Evolutionary conservation across 108 stramenopile genomes (phyloP).

Genomic region (Nitzschia palea): DNA sequence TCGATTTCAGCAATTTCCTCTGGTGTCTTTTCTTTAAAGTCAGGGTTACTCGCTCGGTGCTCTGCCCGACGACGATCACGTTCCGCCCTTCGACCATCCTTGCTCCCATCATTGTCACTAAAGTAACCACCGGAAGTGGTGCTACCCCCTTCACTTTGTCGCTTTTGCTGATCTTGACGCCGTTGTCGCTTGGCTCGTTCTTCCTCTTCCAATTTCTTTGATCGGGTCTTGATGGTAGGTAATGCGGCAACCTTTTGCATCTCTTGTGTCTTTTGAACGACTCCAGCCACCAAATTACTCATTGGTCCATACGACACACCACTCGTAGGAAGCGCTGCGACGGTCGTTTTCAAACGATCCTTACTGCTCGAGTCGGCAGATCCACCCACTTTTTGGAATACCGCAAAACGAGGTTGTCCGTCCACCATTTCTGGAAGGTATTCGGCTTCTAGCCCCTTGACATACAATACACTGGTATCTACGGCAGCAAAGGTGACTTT

Average conservation of each 20-base stretch:
- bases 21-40: slow-evolving; percentile 73
- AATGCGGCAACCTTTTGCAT: slow-evolving; percentile 56
- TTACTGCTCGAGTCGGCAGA: slow-evolving; percentile 47
- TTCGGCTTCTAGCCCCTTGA: slow-evolving; percentile 74
- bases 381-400: slow-evolving; percentile 80
- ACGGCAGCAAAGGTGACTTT: slow-evolving; percentile 77
- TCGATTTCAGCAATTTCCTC: slow-evolving; percentile 88
- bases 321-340: slow-evolving; percentile 41
- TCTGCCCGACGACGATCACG: slow-evolving; percentile 80
- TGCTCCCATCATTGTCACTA: slow-evolving; percentile 68
- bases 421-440: slow-evolving; percentile 67
- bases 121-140: slow-evolving; percentile 23
- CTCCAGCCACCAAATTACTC: slow-evolving; percentile 57
- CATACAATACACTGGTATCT: slow-evolving; percentile 66
- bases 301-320: slow-evolving; percentile 66
- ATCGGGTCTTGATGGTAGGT: slow-evolving; percentile 79
- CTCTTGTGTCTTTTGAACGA: slow-evolving; percentile 37
- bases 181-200: slow-evolving; percentile 76
- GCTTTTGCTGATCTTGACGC: slow-evolving; percentile 45
- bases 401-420: slow-evolving; percentile 78
- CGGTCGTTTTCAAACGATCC: slow-evolving; percentile 69
- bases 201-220: slow-evolving; percentile 79
- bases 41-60: slow-evolving; percentile 62
- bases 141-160: slow-evolving; percentile 32
- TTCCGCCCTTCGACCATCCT: slow-evolving; percentile 76